Percentiles rank a stretch among this genome's conserved stretches.
Evolutionary conservation across 768 basidiomycete species (phyloP).

Genomic region (Phaffia tasmanica): DNA sequence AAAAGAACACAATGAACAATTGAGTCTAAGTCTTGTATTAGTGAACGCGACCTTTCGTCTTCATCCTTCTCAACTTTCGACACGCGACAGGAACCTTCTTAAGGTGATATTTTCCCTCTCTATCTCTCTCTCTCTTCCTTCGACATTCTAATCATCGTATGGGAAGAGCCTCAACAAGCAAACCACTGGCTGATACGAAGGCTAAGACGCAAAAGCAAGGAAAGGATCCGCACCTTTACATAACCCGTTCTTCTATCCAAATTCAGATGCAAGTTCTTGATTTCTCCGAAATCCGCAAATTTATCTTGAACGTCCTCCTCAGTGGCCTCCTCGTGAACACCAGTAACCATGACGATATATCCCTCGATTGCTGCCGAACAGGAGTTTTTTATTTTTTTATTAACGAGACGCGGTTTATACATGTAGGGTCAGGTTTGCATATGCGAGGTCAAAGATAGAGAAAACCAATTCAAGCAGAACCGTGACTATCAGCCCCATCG

Average conservation of each 20-base stretch:
- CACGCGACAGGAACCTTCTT: too few relatives aligned
- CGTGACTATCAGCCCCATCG: neutral
- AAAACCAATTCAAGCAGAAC: neutral
- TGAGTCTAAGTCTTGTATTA: neutral
- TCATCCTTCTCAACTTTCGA: neutral
- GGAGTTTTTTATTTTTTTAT: neutral
- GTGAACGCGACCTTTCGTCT: neutral
- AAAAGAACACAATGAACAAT: neutral
- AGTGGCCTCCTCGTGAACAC: conserved; percentile 94
- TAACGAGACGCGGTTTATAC: neutral
- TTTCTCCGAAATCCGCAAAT: conserved; percentile 91
- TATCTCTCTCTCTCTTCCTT: too few relatives aligned
- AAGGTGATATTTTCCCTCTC: too few relatives aligned
- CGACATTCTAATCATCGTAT: neutral
- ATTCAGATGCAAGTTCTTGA: conserved; percentile 95
- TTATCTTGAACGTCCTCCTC: conserved; percentile 95
- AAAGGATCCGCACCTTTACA: conserved; percentile 61
- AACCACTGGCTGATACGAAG: neutral
- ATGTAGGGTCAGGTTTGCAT: neutral
- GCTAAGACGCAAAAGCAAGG: neutral
- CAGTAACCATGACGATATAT: conserved; percentile 94
- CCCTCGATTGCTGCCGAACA: conserved; percentile 73
- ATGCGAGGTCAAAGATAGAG: neutral
- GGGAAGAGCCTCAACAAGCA: neutral
- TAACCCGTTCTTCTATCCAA: conserved; percentile 95